These are phyloP conservation scores for Cyberlindnera americana DNA, from an alignment of 805 yeast genomes.

Conservation along the genomic window DNA sequence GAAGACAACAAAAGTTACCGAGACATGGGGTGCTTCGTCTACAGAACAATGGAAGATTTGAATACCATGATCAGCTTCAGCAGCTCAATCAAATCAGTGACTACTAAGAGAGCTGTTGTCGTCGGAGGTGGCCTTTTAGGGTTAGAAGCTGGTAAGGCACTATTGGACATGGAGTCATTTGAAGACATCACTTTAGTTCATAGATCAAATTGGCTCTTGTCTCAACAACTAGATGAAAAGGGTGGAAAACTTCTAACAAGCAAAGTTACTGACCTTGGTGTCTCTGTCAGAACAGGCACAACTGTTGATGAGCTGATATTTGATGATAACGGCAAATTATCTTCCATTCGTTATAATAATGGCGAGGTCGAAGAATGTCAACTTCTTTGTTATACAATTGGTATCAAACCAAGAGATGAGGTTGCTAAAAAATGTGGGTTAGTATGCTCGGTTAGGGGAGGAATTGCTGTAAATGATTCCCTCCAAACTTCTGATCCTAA, in stretches of 20 bases:
- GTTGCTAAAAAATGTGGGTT: constrained; percentile 28
- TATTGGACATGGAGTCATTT: constrained; percentile 30
- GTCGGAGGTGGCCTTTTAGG: constrained; percentile 36
- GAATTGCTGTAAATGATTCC: constrained; percentile 29
- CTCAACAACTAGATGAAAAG: constrained; percentile 35
- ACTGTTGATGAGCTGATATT: constrained; percentile 45
- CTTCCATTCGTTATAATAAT: constrained; percentile 27
- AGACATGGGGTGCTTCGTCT: constrained; percentile 33
- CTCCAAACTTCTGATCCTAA: constrained; percentile 28
- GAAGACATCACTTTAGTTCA: constrained; percentile 32
- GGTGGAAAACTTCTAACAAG: constrained; percentile 36
- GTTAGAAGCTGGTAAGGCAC: constrained; percentile 36
- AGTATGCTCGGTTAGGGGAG: constrained; percentile 28
- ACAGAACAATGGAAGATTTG: constrained; percentile 34
- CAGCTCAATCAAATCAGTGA: constrained; percentile 6
- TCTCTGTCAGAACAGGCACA: constrained; percentile 49
- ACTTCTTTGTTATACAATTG: constrained; percentile 34
- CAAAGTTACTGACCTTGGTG: constrained; percentile 49
- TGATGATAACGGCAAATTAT: constrained; percentile 23
- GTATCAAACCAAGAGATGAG: constrained; percentile 35
- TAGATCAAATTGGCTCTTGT: constrained; percentile 32
- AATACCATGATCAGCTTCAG: constrained; percentile 28
- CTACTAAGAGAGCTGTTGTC: constrained; percentile 27
- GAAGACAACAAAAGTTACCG: constrained; percentile 17
- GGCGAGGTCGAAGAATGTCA: constrained; percentile 32